Evolutionary conservation across 164 flowering plant genomes (phyloP), one percentile per base, ranked within the genome.

Genomic region (Pachysandra terminalis): DNA sequence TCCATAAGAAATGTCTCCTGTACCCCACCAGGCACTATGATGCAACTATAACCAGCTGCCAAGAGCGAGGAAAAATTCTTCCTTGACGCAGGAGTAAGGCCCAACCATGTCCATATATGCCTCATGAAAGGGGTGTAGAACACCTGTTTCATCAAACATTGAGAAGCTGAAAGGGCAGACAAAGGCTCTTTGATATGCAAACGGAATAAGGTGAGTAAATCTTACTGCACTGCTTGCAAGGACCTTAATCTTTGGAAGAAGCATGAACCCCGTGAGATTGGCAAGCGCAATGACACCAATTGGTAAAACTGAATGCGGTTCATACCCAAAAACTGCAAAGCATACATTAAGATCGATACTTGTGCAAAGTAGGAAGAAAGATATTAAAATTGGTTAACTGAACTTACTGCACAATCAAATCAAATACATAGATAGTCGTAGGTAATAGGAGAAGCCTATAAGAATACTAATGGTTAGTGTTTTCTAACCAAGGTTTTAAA

Each of bases 51-150:
- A 59, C 98, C 99, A 71, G 95, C 82, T 54, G 68, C 77, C 79
- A 96, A 77, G 60, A 85, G 86, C 25, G 93, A 84, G 23, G 41
- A 59, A 66, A 93, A 93, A 59, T 86, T 88, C 67, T 85, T 86
- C 85, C 67, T 93, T 23, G 98, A 69, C 54, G 90, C 99, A 51
- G 93, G 78, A 59, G 90, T 21, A 66, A 91, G 83, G 61, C 98
- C 98, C 74, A 83, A 71, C 99, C 99, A 96, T 56, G 98, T 86
- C 99, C 99, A 96, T 70, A 93, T 75, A 64, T 96, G 99, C 82
- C 98, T 82, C 77, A 96, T 23, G 67, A 96, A 79, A 49, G 99
- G 99, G 48, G 93, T 89, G 71, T 88, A 83, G 67, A 96, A 96
- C 52, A 90, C 88, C 99, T 95, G 80, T 65, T 37, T 17, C 68